Conservation (phyloP, 495 filamentous ascomycete genomes). For the Friedmanniomyces simplex region DNA sequence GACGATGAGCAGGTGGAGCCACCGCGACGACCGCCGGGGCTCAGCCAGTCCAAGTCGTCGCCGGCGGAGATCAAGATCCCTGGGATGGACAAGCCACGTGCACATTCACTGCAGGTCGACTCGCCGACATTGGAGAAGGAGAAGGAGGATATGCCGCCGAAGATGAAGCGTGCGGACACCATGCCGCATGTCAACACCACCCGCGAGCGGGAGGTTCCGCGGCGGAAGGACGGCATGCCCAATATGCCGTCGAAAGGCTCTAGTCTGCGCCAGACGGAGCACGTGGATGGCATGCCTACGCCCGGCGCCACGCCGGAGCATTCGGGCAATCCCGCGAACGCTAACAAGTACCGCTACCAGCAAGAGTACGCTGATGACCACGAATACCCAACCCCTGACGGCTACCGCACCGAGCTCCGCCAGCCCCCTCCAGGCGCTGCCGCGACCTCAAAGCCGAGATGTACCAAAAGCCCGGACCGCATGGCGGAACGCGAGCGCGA, state of each 20-base stretch:
- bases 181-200: slow-evolving; percentile 1
- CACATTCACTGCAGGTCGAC: slow-evolving; percentile 14
- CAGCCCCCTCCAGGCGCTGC: background rate
- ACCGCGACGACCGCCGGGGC: slow-evolving; percentile 2
- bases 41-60: slow-evolving; percentile 9
- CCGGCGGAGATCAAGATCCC: slow-evolving; percentile 10
- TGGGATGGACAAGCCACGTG: slow-evolving; percentile 8
- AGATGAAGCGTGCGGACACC: slow-evolving; percentile 14
- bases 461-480: slow-evolving; percentile 12
- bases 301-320: slow-evolving; percentile 5
- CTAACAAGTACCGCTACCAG: slow-evolving; percentile 3
- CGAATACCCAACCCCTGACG: slow-evolving; percentile 13
- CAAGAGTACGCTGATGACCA: slow-evolving; percentile 11
- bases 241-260: slow-evolving; percentile 4
- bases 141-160: background rate
- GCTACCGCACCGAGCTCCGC: slow-evolving; percentile 8
- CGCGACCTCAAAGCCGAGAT: background rate
- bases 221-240: background rate
- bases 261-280: slow-evolving; percentile 9
- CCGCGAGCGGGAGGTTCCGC: background rate
- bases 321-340: background rate
- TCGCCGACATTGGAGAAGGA: background rate
- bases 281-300: slow-evolving; percentile 6
- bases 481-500: slow-evolving; percentile 3
- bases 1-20: slow-evolving; percentile 6